A percentile compares a stretch with the other conserved stretches of the same genome.
Conservation (phyloP, 805 yeast genomes). For the Clavispora carvajalis region DNA sequence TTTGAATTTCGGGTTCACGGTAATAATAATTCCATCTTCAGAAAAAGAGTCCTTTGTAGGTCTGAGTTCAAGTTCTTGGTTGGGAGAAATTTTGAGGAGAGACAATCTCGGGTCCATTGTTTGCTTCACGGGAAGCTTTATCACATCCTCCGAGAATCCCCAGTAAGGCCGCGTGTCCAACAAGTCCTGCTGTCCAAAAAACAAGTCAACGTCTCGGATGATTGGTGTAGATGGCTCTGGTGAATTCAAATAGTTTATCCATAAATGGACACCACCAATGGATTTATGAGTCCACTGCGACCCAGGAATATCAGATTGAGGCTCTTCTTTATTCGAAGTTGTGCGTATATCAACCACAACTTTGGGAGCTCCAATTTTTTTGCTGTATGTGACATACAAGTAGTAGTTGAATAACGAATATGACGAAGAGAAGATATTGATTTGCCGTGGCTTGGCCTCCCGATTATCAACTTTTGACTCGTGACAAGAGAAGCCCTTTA, state of each 20-base stretch:
- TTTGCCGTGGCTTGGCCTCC: constrained; percentile 6
- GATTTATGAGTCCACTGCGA: constrained; percentile 5
- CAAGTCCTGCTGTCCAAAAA: constrained; percentile 28
- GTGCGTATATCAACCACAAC: constrained; percentile 10
- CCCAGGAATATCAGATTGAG: constrained; percentile 1
- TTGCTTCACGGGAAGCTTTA: constrained; percentile 14
- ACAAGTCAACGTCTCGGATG: constrained; percentile 24
- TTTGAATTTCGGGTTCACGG: constrained; percentile 21
- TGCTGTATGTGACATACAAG: constrained; percentile 12
- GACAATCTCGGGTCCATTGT: constrained; percentile 17
- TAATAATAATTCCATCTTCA: constrained; percentile 11
- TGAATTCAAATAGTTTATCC: constrained; percentile 10
- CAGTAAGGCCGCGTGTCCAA: constrained; percentile 23
- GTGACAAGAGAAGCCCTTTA: constrained; percentile 13
- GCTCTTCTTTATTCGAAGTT: constrained; percentile 5
- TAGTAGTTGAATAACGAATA: constrained; percentile 12
- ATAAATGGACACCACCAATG: constrained; percentile 3
- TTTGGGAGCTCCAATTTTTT: constrained; percentile 5
- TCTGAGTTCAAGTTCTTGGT: constrained; percentile 9
- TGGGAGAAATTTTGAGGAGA: constrained; percentile 15
- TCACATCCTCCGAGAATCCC: constrained; percentile 14
- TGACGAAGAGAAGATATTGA: constrained; percentile 10
- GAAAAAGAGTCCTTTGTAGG: constrained; percentile 1
- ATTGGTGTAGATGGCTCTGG: constrained; percentile 9
- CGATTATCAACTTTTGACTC: neutral